Conservation (phyloP, 2,329 filamentous ascomycete genomes). For the Apiospora phragmitis region DNA sequence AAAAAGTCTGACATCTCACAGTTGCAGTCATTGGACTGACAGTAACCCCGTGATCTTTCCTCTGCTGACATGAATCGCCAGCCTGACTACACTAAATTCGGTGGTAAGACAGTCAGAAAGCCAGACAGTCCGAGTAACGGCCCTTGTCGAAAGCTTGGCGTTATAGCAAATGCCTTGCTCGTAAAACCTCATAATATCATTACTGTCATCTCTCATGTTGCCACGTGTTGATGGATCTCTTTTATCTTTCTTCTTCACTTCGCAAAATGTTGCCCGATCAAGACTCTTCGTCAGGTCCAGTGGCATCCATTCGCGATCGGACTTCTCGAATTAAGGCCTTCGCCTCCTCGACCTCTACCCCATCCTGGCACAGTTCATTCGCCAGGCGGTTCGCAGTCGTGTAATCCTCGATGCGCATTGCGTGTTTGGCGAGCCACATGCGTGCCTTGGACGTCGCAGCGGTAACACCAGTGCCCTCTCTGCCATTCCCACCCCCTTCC, state of each 20-base stretch:
- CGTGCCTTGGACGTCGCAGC: conserved; percentile 88
- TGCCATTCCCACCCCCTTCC: conserved; percentile 3
- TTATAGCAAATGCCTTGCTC: background rate
- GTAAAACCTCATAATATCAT: background rate
- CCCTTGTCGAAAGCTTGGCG: background rate
- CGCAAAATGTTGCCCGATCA: background rate
- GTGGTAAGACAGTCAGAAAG: background rate
- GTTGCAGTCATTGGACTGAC: background rate
- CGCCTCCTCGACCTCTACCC: conserved; percentile 93
- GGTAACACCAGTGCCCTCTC: conserved; percentile 75
- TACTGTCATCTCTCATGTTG: background rate
- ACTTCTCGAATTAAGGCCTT: conserved; percentile 90
- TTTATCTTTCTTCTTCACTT: background rate
- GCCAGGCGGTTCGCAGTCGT: conserved; percentile 76
- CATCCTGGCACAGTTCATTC: conserved; percentile 91
- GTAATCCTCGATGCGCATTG: conserved; percentile 75
- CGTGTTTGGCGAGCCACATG: conserved; percentile 87
- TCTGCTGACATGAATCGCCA: background rate
- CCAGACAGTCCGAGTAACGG: background rate
- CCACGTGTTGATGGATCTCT: background rate
- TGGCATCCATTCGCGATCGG: conserved; percentile 67
- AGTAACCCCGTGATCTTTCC: background rate
- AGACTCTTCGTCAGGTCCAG: conserved; percentile 9
- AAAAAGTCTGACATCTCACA: background rate
- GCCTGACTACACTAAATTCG: background rate